These are phyloP conservation scores for Heritiera fomes DNA, from an alignment of 345 rosid genomes.

Conservation along the genomic window DNA sequence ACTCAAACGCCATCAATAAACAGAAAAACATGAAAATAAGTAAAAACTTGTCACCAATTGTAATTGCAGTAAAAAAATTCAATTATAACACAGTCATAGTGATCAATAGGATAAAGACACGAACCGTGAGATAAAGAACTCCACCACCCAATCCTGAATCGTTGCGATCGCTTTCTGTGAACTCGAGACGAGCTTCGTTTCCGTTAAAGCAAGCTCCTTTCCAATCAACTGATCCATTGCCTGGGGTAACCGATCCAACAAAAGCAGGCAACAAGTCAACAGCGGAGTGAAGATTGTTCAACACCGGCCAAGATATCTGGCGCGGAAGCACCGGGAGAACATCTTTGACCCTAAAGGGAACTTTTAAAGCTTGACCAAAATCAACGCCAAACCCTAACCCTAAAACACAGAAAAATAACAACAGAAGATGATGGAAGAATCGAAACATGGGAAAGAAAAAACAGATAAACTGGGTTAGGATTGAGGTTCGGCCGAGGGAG, in stretches of 20 bases:
- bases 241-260: constrained; percentile 71
- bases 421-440: constrained; percentile 18
- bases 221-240: constrained; percentile 66
- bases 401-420: constrained; percentile 34
- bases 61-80: not conserved
- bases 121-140: constrained; percentile 72
- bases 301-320: constrained; percentile 89
- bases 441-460: constrained; percentile 36
- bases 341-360: constrained; percentile 74
- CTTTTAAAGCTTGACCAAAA: constrained; percentile 46
- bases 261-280: constrained; percentile 86
- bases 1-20: not conserved
- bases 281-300: constrained; percentile 81
- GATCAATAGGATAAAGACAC: constrained; percentile 10
- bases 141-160: constrained; percentile 79
- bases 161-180: constrained; percentile 59
- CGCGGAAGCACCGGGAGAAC: constrained; percentile 84
- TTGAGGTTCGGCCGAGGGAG: not conserved
- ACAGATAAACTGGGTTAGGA: not conserved
- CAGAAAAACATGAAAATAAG: not conserved
- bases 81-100: not conserved
- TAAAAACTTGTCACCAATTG: not conserved
- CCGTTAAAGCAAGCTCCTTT: constrained; percentile 90
- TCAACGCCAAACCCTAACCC: constrained; percentile 43
- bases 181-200: constrained; percentile 74